phyloP scores from a whole-genome alignment of 2,329 filamentous ascomycete species.

The Cladosporium sp. region DNA sequence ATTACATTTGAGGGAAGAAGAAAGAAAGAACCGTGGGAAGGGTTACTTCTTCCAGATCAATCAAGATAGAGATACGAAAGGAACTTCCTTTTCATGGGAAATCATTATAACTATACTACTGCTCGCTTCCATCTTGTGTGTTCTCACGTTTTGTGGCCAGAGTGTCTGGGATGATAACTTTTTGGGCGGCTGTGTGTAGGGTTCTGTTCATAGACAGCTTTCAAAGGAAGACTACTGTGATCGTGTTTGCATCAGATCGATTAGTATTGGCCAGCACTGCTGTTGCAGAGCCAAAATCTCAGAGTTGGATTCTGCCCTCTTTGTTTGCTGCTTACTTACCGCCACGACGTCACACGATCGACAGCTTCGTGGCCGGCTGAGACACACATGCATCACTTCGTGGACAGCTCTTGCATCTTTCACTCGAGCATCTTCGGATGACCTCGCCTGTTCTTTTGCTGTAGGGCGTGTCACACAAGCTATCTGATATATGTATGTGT shows the following conservation, averaged over 20 bases:
- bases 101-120: background rate
- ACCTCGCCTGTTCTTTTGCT: no score
- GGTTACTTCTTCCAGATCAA: background rate
- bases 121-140: background rate
- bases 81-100: background rate
- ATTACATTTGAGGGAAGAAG: background rate
- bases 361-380: background rate
- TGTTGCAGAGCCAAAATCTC: background rate
- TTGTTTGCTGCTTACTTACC: background rate
- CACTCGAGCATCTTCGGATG: background rate
- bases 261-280: background rate
- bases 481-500: background rate
- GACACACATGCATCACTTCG: background rate
- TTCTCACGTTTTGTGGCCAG: no score
- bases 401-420: background rate
- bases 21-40: background rate
- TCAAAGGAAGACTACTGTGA: background rate
- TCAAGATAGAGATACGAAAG: background rate
- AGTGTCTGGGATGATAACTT: no score
- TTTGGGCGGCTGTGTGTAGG: no score
- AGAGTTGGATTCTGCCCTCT: background rate
- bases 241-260: background rate
- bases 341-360: background rate
- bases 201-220: no score
- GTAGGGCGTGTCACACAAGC: no score